Evolutionary conservation across 805 yeast genomes (phyloP), one percentile per base, ranked within the genome.

Genomic region (Ogataea parapolymorpha): DNA sequence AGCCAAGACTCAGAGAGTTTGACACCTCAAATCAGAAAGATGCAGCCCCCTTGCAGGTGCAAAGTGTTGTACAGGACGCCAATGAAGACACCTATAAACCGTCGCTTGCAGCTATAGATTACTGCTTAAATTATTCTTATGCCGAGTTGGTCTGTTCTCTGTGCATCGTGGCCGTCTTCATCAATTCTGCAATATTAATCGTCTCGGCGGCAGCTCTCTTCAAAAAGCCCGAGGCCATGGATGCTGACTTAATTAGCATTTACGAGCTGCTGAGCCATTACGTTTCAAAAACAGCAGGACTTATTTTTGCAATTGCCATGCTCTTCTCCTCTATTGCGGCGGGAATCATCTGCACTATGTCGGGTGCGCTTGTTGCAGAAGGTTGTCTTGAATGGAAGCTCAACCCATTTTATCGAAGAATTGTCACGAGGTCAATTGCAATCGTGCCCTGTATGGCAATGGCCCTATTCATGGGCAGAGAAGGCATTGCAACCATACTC

Each of bases 341-440:
- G 0, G 95, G 96, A 35, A 79, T 90, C 31, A 90, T 89, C 2
- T 89, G 96, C 60, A 90, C 97, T 0, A 83, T 90, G 66, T 87
- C 95, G 0, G 96, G 96, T 8, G 95, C 90, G 62, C 80, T 90
- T 52, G 96, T 90, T 2, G 77, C 88, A 51, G 97, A 90, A 60
- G 97, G 97, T 1, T 91, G 86, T 55, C 67, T 90, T 28, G 75
- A 80, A 39, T 89, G 96, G 96, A 78, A 75, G 2, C 50, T 86
- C 30, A 73, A 71, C 46, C 96, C 96, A 3, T 82, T 95, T 85
- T 55, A 82, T 36, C 74, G 96, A 58, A 71, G 96, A 49, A 57
- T 90, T 8, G 70, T 80, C 9, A 90, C 96, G 0, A 74, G 97
- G 56, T 64, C 76, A 6, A 81, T 90, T 31, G 80, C 95, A 1